A percentile compares a stretch with the other conserved stretches of the same genome.
Evolutionary conservation across 2,329 filamentous ascomycete species (phyloP).

Genomic region (Salinomyces thailandicus): DNA sequence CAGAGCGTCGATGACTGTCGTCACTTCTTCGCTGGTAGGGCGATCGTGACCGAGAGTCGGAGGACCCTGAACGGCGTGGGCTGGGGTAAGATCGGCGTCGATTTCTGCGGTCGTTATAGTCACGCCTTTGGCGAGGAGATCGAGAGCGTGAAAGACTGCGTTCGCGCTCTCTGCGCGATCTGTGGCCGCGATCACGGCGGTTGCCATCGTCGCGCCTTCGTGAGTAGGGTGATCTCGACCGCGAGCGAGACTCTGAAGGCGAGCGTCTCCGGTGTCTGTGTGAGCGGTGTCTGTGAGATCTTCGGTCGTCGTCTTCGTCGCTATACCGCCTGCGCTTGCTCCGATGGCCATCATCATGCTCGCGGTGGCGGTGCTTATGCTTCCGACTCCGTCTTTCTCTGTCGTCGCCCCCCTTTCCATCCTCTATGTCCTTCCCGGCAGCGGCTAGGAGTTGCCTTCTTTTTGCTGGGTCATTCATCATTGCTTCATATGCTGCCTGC

Average conservation of each 20-base stretch:
- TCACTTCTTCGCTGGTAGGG: conserved; percentile 16
- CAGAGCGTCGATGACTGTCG: conserved; percentile 13
- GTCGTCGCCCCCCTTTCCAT: conserved; percentile 17
- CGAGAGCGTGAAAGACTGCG: conserved; percentile 16
- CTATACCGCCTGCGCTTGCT: conserved; percentile 25
- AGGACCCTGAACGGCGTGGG: conserved; percentile 25
- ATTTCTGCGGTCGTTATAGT: conserved; percentile 23
- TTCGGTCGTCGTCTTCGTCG: conserved; percentile 25
- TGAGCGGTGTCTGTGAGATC: conserved; percentile 22
- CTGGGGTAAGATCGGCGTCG: conserved; percentile 25
- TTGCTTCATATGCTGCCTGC: conserved; percentile 40
- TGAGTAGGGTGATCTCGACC: conserved; percentile 11
- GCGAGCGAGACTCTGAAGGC: conserved; percentile 11
- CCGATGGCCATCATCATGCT: conserved; percentile 21
- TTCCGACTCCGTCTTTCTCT: conserved; percentile 20
- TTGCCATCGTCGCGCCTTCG: conserved; percentile 7
- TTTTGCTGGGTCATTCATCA: conserved; percentile 67
- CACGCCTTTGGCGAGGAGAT: conserved; percentile 29
- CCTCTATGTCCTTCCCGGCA: conserved; percentile 23
- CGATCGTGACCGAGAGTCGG: conserved; percentile 26
- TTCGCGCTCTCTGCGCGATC: conserved; percentile 18
- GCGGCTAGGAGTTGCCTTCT: conserved; percentile 54
- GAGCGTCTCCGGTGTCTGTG: conserved; percentile 18
- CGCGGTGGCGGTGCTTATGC: conserved; percentile 16
- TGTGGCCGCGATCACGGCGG: conserved; percentile 12